Evolutionary conservation across 306 rosid genomes (phyloP).

Genomic region (Fragaria ananassa): DNA sequence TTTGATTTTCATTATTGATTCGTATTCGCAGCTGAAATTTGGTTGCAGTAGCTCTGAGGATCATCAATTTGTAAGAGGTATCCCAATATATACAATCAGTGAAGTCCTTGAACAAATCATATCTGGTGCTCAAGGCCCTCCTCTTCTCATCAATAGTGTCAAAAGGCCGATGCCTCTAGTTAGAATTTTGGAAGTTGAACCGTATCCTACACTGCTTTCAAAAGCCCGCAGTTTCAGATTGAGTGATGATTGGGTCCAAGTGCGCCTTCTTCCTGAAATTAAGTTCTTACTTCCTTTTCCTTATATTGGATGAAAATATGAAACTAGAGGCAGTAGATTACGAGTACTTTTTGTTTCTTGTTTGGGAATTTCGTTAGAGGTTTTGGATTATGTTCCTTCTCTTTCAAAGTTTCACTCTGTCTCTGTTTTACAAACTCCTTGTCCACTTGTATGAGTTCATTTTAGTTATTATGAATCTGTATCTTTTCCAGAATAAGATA

Average conservation of each 20-base stretch:
- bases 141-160: slow-evolving; percentile 80
- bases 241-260: slow-evolving; percentile 87
- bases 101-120: slow-evolving; percentile 83
- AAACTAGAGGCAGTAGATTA: not conserved
- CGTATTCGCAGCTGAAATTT: slow-evolving; percentile 64
- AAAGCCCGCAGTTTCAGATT: slow-evolving; percentile 94
- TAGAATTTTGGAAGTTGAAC: slow-evolving; percentile 90
- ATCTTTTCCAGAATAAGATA: not conserved
- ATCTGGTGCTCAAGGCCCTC: slow-evolving; percentile 70
- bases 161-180: slow-evolving; percentile 86
- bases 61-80: slow-evolving; percentile 94
- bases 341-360: not conserved
- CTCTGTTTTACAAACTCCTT: not conserved
- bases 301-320: not conserved
- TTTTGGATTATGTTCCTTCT: not conserved
- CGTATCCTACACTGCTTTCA: slow-evolving; percentile 91
- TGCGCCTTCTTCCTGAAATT: slow-evolving; percentile 29
- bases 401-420: not conserved
- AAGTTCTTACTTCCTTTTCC: slow-evolving; percentile 5
- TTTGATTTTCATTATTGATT: slow-evolving; percentile 17
- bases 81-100: slow-evolving; percentile 83
- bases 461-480: not conserved
- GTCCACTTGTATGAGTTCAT: not conserved
- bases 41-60: slow-evolving; percentile 80
- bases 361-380: not conserved